phyloP scores from a whole-genome alignment of 257 asterid species.

The Ocimum tenuiflorum region DNA sequence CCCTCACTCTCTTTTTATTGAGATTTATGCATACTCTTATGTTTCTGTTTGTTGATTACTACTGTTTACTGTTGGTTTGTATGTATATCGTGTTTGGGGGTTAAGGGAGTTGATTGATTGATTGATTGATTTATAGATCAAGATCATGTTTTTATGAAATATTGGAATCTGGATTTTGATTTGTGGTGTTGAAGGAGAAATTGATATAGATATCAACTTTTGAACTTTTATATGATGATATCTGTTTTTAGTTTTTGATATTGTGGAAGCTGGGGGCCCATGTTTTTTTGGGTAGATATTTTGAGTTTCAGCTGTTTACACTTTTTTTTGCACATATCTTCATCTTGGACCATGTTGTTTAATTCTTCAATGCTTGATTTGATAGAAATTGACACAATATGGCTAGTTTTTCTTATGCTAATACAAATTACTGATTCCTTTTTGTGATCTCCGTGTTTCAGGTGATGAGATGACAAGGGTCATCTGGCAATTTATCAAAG shows the following conservation, averaged over 20 bases:
- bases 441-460: conserved; percentile 24
- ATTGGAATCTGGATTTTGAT: not conserved
- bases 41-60: conserved; percentile 16
- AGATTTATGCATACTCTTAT: conserved; percentile 19
- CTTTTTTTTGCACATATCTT: not conserved
- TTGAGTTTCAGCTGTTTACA: conserved; percentile 7
- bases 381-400: not conserved
- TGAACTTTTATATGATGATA: not conserved
- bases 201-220: conserved; percentile 16
- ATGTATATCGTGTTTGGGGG: not conserved
- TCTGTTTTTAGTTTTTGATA: not conserved
- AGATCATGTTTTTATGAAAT: conserved; percentile 7
- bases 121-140: conserved; percentile 1
- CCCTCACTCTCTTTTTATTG: not conserved
- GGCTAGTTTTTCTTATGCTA: not conserved
- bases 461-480: conserved; percentile 99
- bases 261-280: no score
- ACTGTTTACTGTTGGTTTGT: not conserved
- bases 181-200: conserved; percentile 1
- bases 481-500: conserved; percentile 86
- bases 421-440: not conserved
- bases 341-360: not conserved
- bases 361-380: not conserved
- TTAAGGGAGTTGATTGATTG: not conserved
- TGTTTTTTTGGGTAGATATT: not conserved